Evolutionary conservation across 192 early-diverging fungal genomes (phyloP).

Genomic region (Coemansia aciculifera): DNA sequence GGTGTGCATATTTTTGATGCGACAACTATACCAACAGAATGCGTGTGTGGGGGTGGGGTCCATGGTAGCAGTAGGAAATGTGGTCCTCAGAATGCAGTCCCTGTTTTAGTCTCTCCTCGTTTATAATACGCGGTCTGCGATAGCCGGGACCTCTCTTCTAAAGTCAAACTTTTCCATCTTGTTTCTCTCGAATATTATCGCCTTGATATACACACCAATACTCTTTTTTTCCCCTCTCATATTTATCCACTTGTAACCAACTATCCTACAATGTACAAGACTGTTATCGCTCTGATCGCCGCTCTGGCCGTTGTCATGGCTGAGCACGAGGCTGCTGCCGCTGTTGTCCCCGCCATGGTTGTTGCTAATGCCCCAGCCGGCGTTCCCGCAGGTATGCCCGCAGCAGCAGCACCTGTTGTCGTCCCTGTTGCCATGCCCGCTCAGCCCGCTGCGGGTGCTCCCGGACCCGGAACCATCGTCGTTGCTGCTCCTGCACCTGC

Average conservation of each 20-base stretch:
- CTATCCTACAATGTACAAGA: slow-evolving; percentile 1
- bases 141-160: background rate
- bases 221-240: background rate
- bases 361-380: background rate
- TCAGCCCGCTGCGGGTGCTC: background rate
- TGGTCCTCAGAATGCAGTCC: background rate
- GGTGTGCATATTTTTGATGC: background rate
- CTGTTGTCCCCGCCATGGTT: background rate
- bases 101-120: background rate
- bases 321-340: slow-evolving; percentile 5
- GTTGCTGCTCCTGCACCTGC: background rate
- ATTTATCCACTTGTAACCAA: background rate
- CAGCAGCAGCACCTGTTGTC: background rate
- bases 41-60: background rate
- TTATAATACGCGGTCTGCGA: background rate
- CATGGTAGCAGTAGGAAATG: background rate
- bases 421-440: background rate
- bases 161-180: background rate
- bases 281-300: slow-evolving; percentile 7
- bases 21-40: background rate
- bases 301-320: slow-evolving; percentile 9
- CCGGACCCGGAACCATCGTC: background rate
- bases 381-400: background rate
- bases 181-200: slow-evolving; percentile 7
- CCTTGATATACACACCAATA: background rate